Evolutionary conservation across 2,329 filamentous ascomycete genomes (phyloP).

Genomic region (Dissoconium aciculare): DNA sequence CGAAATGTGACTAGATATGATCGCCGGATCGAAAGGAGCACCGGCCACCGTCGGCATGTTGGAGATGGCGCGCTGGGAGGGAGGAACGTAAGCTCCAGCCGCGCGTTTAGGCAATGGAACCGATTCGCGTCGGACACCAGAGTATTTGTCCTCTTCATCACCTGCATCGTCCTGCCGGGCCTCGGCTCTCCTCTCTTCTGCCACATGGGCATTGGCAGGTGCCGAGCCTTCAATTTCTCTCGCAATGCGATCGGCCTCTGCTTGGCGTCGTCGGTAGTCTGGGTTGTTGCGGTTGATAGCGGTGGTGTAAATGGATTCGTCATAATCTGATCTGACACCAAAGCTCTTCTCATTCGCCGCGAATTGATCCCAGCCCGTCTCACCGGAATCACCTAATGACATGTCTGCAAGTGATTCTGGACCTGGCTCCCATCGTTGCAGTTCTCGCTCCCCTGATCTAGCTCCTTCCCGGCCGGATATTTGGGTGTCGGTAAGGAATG

Average conservation of each 20-base stretch:
- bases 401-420: slow-evolving; percentile 43
- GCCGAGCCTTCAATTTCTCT: slow-evolving; percentile 73
- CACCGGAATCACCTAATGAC: slow-evolving; percentile 39
- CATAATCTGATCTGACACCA: slow-evolving; percentile 75
- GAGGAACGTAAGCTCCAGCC: slow-evolving; percentile 72
- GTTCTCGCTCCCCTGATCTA: slow-evolving; percentile 52
- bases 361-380: slow-evolving; percentile 74
- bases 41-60: slow-evolving; percentile 58
- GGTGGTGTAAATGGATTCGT: slow-evolving; percentile 92
- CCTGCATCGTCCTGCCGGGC: slow-evolving; percentile 49
- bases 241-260: slow-evolving; percentile 67
- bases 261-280: slow-evolving; percentile 61
- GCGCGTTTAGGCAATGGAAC: slow-evolving; percentile 48
- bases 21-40: slow-evolving; percentile 71
- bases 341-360: slow-evolving; percentile 77
- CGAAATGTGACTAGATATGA: slow-evolving; percentile 70
- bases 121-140: slow-evolving; percentile 60
- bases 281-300: slow-evolving; percentile 73
- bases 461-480: slow-evolving; percentile 56
- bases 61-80: slow-evolving; percentile 67
- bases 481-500: slow-evolving; percentile 75
- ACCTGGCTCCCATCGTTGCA: slow-evolving; percentile 70
- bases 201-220: slow-evolving; percentile 65
- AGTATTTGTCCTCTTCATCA: slow-evolving; percentile 96
- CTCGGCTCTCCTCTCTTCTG: slow-evolving; percentile 66